A percentile compares a stretch with the other conserved stretches of the same genome.
Conservation (phyloP, 2,329 filamentous ascomycete genomes). For the Colletotrichum sp. region DNA sequence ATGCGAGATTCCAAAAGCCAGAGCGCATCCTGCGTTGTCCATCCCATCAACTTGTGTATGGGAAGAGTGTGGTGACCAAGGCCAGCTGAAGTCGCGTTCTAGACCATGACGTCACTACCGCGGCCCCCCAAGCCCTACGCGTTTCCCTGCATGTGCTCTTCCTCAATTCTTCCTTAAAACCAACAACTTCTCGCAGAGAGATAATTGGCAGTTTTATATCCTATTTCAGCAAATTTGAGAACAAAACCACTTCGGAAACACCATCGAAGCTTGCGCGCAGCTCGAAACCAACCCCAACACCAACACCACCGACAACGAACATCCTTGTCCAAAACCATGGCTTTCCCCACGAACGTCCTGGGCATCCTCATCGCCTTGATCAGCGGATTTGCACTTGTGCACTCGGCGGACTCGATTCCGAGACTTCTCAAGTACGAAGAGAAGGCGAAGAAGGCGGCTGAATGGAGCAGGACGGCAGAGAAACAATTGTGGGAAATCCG, state of each 20-base stretch:
- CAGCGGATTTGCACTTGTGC: constrained; percentile 26
- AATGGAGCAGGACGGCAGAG: constrained; percentile 31
- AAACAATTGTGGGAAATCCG: constrained; percentile 30
- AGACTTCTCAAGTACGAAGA: constrained; percentile 31
- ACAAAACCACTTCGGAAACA: not conserved
- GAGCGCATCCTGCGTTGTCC: constrained; percentile 9
- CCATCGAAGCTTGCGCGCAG: not conserved
- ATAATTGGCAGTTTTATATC: not conserved
- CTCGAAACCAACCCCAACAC: not conserved
- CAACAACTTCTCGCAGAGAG: not conserved
- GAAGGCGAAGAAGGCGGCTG: constrained; percentile 30
- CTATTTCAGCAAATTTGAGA: not conserved
- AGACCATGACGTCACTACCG: not conserved
- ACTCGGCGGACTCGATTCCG: constrained; percentile 29
- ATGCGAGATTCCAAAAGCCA: not conserved
- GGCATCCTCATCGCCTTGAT: constrained; percentile 19
- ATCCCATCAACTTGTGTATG: not conserved
- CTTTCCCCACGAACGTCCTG: constrained; percentile 17
- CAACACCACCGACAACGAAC: not conserved
- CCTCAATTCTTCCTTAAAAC: not conserved
- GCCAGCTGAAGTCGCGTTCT: not conserved
- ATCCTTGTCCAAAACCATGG: constrained; percentile 5
- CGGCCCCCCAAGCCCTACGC: not conserved
- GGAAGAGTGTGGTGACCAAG: not conserved
- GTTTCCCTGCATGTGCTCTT: not conserved